These are phyloP conservation scores for Cyclotella choctawhatcheeana DNA, from an alignment of 108 stramenopile genomes.

Conservation along the genomic window DNA sequence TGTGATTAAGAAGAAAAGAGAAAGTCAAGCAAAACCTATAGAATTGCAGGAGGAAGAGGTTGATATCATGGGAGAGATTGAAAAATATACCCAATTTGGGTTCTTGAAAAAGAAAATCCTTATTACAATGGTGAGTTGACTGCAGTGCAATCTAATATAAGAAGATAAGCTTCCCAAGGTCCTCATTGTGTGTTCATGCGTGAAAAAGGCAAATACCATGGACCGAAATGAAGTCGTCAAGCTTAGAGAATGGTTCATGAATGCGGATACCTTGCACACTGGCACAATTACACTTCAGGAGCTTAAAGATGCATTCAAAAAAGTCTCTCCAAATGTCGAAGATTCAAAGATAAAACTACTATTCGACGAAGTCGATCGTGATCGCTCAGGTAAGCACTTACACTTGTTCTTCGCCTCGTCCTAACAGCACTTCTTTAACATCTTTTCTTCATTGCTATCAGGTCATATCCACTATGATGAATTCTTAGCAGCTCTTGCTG, in stretches of 20 bases:
- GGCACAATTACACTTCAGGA: slow-evolving; percentile 70
- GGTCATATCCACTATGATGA: slow-evolving; percentile 77
- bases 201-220: slow-evolving; percentile 66
- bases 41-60: slow-evolving; percentile 2
- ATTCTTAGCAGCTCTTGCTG: slow-evolving; percentile 76
- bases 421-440: too few species aligned
- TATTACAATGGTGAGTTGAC: slow-evolving; percentile 31
- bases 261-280: slow-evolving; percentile 61
- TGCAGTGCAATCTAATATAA: too few species aligned
- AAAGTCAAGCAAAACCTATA: not conserved
- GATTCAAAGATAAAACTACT: slow-evolving; percentile 58
- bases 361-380: slow-evolving; percentile 70
- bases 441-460: too few species aligned
- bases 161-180: too few species aligned
- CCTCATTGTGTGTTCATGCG: too few species aligned
- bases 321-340: slow-evolving; percentile 49
- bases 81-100: slow-evolving; percentile 50
- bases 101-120: slow-evolving; percentile 64
- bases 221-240: slow-evolving; percentile 56
- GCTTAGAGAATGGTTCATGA: slow-evolving; percentile 59
- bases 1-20: slow-evolving; percentile 30
- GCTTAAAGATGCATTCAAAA: slow-evolving; percentile 49
- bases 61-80: slow-evolving; percentile 44
- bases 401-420: too few species aligned
- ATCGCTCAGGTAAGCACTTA: too few species aligned